Evolutionary conservation across 2,329 filamentous ascomycete species (phyloP).

Genomic region (Fusarium algeriense): DNA sequence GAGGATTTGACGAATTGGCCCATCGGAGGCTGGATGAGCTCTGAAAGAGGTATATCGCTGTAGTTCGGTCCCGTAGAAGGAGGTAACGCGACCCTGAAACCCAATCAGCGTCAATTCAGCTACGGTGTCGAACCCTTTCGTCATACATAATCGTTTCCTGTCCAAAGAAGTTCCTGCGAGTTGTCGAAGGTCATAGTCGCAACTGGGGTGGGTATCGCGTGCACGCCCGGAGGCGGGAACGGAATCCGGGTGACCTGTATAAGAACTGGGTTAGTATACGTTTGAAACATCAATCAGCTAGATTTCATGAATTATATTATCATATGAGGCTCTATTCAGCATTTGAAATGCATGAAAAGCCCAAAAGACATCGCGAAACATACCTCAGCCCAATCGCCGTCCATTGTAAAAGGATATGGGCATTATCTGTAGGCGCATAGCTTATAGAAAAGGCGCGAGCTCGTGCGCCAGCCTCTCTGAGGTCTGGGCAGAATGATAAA

Average conservation of each 20-base stretch:
- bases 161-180: constrained; percentile 90
- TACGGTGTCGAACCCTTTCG: background rate
- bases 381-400: constrained; percentile 77
- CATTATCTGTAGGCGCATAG: constrained; percentile 55
- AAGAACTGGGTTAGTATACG: constrained; percentile 21
- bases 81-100: constrained; percentile 83
- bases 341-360: background rate
- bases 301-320: background rate
- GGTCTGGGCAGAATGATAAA: constrained; percentile 6
- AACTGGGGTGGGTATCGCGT: constrained; percentile 77
- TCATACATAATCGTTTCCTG: constrained; percentile 88
- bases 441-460: constrained; percentile 32
- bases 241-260: constrained; percentile 81
- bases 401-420: constrained; percentile 63
- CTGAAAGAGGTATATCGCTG: constrained; percentile 92
- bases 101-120: constrained; percentile 42
- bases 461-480: constrained; percentile 22
- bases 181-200: constrained; percentile 91
- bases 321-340: background rate
- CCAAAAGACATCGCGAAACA: constrained; percentile 46
- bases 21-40: constrained; percentile 79
- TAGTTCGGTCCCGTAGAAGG: constrained; percentile 87
- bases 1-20: constrained; percentile 86
- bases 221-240: constrained; percentile 80
- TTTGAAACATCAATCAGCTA: background rate